Evolutionary conservation across 2,329 filamentous ascomycete species (phyloP).

Genomic region (Diaporthe vaccinii): DNA sequence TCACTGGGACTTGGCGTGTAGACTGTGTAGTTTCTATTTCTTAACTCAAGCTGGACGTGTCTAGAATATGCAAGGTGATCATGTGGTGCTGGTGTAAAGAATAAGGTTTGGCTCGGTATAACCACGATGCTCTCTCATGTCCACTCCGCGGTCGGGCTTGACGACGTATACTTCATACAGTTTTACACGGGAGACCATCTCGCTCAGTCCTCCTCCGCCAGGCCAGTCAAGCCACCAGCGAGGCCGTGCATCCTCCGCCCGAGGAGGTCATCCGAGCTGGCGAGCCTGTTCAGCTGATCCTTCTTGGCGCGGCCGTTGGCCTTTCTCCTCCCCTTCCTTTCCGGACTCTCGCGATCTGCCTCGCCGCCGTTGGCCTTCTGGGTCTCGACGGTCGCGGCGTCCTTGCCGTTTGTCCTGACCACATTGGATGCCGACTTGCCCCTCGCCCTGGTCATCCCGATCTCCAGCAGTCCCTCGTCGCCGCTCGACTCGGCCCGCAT

Average conservation of each 20-base stretch:
- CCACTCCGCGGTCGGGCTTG: not conserved
- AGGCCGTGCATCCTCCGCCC: slow-evolving; percentile 71
- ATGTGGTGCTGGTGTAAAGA: not conserved
- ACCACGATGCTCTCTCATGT: not conserved
- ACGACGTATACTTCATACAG: not conserved
- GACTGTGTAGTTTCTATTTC: not conserved
- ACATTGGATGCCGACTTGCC: slow-evolving; percentile 40
- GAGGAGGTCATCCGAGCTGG: slow-evolving; percentile 70
- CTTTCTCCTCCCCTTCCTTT: slow-evolving; percentile 48
- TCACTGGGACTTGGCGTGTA: not conserved
- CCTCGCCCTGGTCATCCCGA: slow-evolving; percentile 75
- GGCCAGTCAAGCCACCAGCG: slow-evolving; percentile 65
- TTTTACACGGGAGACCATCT: not conserved
- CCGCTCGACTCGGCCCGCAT: slow-evolving; percentile 74
- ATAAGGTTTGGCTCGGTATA: not conserved
- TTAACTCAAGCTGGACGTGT: not conserved
- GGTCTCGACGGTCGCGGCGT: slow-evolving; percentile 43
- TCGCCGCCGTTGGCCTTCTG: slow-evolving; percentile 41
- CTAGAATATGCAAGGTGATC: not conserved
- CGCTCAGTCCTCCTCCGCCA: slow-evolving; percentile 55
- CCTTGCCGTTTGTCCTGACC: slow-evolving; percentile 44
- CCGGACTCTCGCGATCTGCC: slow-evolving; percentile 44
- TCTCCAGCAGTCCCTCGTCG: slow-evolving; percentile 90
- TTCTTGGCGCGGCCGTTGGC: slow-evolving; percentile 45
- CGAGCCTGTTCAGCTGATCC: slow-evolving; percentile 64